Conservation (phyloP, 768 basidiomycete genomes). For the Leccinum barrowsii region DNA sequence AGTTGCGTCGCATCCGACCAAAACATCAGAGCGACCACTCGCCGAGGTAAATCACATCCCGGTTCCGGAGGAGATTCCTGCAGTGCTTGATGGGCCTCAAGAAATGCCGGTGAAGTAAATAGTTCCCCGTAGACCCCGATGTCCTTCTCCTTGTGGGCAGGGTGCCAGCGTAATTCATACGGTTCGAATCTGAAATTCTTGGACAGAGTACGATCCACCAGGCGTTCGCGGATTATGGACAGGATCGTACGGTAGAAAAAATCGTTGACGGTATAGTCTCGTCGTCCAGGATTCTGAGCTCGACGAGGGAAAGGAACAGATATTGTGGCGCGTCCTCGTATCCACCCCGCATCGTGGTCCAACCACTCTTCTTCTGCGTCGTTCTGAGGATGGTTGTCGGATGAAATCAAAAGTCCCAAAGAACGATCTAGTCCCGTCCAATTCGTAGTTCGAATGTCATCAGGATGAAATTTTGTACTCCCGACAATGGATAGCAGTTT, state of each 20-base stretch:
- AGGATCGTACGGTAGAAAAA: not conserved
- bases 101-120: too few relatives aligned
- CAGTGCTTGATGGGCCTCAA: too few relatives aligned
- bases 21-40: too few relatives aligned
- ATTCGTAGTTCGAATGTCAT: not conserved
- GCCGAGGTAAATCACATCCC: too few relatives aligned
- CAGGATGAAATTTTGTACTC: not conserved
- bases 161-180: not conserved
- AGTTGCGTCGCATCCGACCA: too few relatives aligned
- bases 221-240: not conserved
- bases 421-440: not conserved
- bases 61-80: too few relatives aligned
- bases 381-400: not conserved
- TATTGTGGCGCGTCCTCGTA: too few relatives aligned
- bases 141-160: not conserved
- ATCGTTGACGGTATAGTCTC: not conserved
- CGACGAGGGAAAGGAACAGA: too few relatives aligned
- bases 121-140: not conserved
- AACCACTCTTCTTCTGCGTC: not conserved
- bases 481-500: not conserved
- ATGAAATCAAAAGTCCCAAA: not conserved
- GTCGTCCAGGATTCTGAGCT: too few relatives aligned
- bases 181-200: not conserved
- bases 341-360: too few relatives aligned
- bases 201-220: not conserved